These are phyloP conservation scores for Pseudonectria foliicola DNA, from an alignment of 2,329 filamentous ascomycete species.

Conservation along the genomic window DNA sequence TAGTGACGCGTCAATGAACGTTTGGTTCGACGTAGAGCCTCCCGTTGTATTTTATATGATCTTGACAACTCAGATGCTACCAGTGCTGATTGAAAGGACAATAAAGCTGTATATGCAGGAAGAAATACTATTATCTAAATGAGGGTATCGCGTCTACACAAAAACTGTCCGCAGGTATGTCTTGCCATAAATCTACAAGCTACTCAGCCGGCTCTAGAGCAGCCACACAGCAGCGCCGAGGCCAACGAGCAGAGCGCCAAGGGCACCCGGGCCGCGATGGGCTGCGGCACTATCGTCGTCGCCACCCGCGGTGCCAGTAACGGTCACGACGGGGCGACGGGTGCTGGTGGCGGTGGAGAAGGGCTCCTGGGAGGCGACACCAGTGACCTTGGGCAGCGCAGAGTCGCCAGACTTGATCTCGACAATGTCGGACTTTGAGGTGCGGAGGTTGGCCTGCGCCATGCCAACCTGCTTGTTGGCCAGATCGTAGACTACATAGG, in stretches of 20 bases:
- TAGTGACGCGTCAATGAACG: too few species aligned
- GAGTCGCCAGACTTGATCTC: constrained; percentile 34
- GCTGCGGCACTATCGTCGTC: constrained; percentile 14
- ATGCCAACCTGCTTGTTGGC: constrained; percentile 43
- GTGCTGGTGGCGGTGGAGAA: constrained; percentile 3
- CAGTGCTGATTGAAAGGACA: too few species aligned
- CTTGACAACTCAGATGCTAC: too few species aligned
- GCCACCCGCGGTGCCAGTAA: constrained; percentile 2
- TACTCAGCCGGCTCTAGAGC: too few species aligned
- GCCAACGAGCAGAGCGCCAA: constrained; percentile 12
- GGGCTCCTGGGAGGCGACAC: constrained; percentile 30
- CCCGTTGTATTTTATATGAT: too few species aligned
- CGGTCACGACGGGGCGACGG: constrained; percentile 9
- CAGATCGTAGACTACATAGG: constrained; percentile 51
- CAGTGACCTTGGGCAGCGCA: constrained; percentile 36
- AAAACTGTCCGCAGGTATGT: too few species aligned
- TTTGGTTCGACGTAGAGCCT: too few species aligned
- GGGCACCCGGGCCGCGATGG: constrained; percentile 11
- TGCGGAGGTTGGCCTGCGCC: constrained; percentile 46
- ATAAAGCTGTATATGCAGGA: too few species aligned
- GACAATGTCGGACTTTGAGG: constrained; percentile 35
- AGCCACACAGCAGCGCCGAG: constrained; percentile 9
- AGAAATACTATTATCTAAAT: too few species aligned
- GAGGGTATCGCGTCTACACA: too few species aligned
- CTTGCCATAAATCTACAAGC: too few species aligned